These are phyloP conservation scores for Daldinia loculata DNA, from an alignment of 495 filamentous ascomycete species.

Conservation along the genomic window DNA sequence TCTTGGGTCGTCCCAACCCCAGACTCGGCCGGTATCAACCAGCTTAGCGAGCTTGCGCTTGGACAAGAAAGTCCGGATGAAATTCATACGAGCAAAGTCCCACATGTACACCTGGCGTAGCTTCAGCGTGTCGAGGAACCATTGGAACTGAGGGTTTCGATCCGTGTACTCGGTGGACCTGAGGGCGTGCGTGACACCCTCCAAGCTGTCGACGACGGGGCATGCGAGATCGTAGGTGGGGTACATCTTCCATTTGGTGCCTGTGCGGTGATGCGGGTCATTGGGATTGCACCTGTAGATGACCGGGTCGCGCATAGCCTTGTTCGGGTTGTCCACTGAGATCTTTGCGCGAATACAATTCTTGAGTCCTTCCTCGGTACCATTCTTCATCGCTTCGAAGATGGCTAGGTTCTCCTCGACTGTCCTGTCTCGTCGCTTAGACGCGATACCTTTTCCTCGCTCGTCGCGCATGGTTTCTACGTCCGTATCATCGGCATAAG, in stretches of 20 bases:
- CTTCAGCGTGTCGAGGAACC: constrained; percentile 87
- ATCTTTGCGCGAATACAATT: constrained; percentile 94
- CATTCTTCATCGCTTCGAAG: constrained; percentile 90
- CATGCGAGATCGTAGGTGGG: constrained; percentile 96
- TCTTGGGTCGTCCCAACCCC: constrained; percentile 95
- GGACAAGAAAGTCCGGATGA: constrained; percentile 86
- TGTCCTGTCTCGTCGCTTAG: constrained; percentile 76
- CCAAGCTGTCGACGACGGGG: constrained; percentile 87
- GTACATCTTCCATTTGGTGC: constrained; percentile 91
- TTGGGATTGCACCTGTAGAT: constrained; percentile 89
- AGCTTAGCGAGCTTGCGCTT: constrained; percentile 97
- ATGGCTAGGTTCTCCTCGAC: constrained; percentile 80
- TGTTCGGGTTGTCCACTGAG: constrained; percentile 82
- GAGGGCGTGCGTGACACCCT: constrained; percentile 94
- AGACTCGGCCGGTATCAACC: constrained; percentile 84
- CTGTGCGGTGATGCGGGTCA: constrained; percentile 87
- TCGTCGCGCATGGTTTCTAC: constrained; percentile 85
- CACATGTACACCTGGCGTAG: constrained; percentile 92
- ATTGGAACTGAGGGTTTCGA: constrained; percentile 96
- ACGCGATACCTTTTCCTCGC: constrained; percentile 78
- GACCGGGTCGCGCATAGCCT: constrained; percentile 88
- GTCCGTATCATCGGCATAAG: constrained; percentile 90
- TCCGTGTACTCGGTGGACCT: constrained; percentile 97
- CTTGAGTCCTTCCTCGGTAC: constrained; percentile 74
- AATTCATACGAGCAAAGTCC: constrained; percentile 98